Evolutionary conservation across 2,329 filamentous ascomycete species (phyloP).

Genomic region (Epichloe sp.): DNA sequence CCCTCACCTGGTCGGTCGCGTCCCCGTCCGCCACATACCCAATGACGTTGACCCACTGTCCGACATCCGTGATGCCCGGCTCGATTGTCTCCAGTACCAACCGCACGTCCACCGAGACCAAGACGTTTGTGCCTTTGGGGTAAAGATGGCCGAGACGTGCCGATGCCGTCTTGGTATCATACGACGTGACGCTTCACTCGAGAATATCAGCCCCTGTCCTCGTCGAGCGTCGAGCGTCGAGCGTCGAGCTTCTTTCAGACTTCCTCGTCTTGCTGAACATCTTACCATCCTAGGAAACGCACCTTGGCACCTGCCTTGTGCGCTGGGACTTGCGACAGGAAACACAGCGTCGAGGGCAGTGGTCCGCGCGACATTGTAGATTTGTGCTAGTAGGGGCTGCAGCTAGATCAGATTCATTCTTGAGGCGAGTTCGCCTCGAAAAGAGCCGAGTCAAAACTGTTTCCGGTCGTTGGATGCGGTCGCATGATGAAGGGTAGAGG

Average conservation of each 20-base stretch:
- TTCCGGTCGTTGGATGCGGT: too few species aligned
- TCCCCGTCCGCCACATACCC: slow-evolving; percentile 48
- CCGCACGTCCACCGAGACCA: slow-evolving; percentile 54
- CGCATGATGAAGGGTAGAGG: too few species aligned
- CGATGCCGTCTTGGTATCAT: slow-evolving; percentile 40
- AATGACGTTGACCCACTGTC: slow-evolving; percentile 83
- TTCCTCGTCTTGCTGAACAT: slow-evolving; percentile 5
- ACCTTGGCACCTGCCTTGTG: slow-evolving; percentile 58
- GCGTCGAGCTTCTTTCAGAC: neutral
- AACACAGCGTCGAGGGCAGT: slow-evolving; percentile 49
- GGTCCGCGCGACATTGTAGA: slow-evolving; percentile 42
- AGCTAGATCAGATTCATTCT: neutral
- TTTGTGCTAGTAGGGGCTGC: too few species aligned
- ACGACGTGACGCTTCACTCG: slow-evolving; percentile 33
- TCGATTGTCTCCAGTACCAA: slow-evolving; percentile 56
- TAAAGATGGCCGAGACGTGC: slow-evolving; percentile 58
- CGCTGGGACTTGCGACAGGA: slow-evolving; percentile 46
- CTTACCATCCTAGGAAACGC: slow-evolving; percentile 84
- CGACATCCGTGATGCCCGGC: slow-evolving; percentile 50
- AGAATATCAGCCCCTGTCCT: neutral
- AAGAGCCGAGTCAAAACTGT: too few species aligned
- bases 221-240: neutral
- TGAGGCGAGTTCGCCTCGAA: too few species aligned
- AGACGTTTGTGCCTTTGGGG: slow-evolving; percentile 31
- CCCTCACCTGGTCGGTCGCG: neutral